Percentiles rank a stretch among this genome's conserved stretches.
Evolutionary conservation across 768 basidiomycete species (phyloP).

Genomic region (Hericium alpestre): DNA sequence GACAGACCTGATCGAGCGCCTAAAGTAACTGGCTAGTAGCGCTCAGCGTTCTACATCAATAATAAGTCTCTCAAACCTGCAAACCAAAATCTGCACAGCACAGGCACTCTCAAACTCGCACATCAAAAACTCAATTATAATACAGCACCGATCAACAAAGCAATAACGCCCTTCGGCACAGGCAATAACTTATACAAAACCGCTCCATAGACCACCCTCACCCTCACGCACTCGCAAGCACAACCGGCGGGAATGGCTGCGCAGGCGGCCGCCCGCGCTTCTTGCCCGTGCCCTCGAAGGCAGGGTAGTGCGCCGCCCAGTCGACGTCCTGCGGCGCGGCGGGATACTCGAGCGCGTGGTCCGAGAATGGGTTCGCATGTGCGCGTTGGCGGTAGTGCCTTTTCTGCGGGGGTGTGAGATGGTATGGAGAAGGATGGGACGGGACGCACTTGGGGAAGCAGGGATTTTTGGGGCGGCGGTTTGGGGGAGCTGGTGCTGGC

Average conservation of each 20-base stretch:
- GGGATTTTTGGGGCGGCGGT: constrained; percentile 2
- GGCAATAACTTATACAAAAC: too few relatives aligned
- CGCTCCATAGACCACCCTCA: too few relatives aligned
- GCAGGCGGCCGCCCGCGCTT: constrained; percentile 14
- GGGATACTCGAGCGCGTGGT: constrained; percentile 84
- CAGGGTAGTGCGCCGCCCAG: constrained; percentile 79
- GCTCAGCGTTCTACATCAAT: too few relatives aligned
- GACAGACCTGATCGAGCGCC: too few relatives aligned
- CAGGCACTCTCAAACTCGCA: too few relatives aligned
- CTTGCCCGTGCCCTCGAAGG: constrained; percentile 29
- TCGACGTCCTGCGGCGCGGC: constrained; percentile 63
- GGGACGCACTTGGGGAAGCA: constrained; percentile 23
- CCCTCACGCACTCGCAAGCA: constrained; percentile 22
- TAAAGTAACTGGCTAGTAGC: too few relatives aligned
- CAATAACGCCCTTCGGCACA: too few relatives aligned
- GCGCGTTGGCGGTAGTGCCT: constrained; percentile 76
- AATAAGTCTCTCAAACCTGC: too few relatives aligned
- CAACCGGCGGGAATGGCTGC: constrained; percentile 16
- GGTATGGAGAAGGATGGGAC: constrained; percentile 3
- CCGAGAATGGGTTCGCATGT: constrained; percentile 80
- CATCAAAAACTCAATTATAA: too few relatives aligned
- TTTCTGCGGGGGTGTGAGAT: constrained; percentile 38
- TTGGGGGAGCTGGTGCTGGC: background rate
- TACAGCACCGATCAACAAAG: too few relatives aligned
- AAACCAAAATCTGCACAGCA: too few relatives aligned